phyloP scores from a whole-genome alignment of 2,329 filamentous ascomycete species.

The Zasmidium cellare region DNA sequence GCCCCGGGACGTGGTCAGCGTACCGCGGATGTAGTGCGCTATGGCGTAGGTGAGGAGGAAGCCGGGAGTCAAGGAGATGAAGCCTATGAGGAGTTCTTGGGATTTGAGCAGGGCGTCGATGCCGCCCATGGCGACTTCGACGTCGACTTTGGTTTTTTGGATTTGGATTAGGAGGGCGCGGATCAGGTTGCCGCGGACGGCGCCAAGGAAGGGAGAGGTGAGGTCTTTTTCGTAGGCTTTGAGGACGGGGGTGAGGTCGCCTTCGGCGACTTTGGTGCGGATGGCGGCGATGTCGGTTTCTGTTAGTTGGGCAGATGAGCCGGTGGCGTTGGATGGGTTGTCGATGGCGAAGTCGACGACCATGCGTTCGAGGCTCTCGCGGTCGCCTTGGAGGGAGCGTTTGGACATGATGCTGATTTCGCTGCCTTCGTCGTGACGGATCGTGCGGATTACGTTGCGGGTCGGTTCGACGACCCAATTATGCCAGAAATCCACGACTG shows the following conservation, averaged over 20 bases:
- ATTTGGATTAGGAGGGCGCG: constrained; percentile 92
- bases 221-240: constrained; percentile 90
- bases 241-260: constrained; percentile 88
- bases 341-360: constrained; percentile 93
- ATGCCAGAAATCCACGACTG: constrained; percentile 83
- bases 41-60: constrained; percentile 81
- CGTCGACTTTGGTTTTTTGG: constrained; percentile 98
- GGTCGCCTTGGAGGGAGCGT: constrained; percentile 84
- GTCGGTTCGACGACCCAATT: constrained; percentile 94
- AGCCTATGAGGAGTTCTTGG: constrained; percentile 96
- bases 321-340: constrained; percentile 63
- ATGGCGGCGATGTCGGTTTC: constrained; percentile 73
- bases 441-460: constrained; percentile 82
- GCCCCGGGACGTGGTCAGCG: constrained; percentile 71
- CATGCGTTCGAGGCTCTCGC: constrained; percentile 93
- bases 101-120: constrained; percentile 94
- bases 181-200: constrained; percentile 81
- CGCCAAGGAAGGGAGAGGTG: constrained; percentile 75
- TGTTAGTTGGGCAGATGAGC: constrained; percentile 50
- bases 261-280: constrained; percentile 77
- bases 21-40: constrained; percentile 67
- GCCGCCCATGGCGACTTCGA: constrained; percentile 92
- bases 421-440: constrained; percentile 86
- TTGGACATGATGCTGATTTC: constrained; percentile 97
- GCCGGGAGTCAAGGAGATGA: constrained; percentile 89